phyloP scores from a whole-genome alignment of 805 yeast genomes.

The Zygotorulaspora florentina region DNA sequence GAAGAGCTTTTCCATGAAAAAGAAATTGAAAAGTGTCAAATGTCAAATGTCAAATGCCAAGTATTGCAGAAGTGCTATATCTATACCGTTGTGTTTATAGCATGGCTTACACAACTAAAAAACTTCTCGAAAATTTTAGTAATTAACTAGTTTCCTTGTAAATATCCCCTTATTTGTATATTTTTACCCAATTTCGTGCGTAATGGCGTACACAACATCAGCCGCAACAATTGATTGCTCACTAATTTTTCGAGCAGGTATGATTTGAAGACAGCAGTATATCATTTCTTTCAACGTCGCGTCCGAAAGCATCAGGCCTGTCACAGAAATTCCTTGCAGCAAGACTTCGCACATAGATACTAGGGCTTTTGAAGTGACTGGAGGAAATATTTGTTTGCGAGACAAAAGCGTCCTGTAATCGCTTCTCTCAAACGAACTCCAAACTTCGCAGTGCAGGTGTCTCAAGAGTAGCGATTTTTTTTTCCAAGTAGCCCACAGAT shows the following conservation, averaged over 20 bases:
- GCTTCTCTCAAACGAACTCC: background rate
- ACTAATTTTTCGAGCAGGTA: constrained; percentile 19
- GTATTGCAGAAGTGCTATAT: too few species aligned
- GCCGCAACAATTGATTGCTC: constrained; percentile 21
- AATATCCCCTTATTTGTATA: background rate
- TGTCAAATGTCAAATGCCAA: too few species aligned
- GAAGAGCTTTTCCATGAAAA: too few species aligned
- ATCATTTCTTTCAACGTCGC: constrained; percentile 22
- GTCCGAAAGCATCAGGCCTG: constrained; percentile 25
- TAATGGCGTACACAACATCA: constrained; percentile 19
- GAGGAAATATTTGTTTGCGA: constrained; percentile 18
- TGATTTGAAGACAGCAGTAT: constrained; percentile 21
- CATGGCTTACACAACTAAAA: too few species aligned
- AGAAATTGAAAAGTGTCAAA: too few species aligned
- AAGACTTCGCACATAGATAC: constrained; percentile 20
- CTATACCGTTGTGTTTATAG: too few species aligned
- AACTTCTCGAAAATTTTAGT: too few species aligned
- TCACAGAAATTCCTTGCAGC: constrained; percentile 24
- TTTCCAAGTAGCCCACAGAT: constrained; percentile 25
- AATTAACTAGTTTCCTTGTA: too few species aligned
- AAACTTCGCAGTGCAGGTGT: constrained; percentile 6
- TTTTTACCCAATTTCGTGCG: constrained; percentile 2
- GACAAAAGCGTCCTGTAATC: background rate
- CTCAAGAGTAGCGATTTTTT: constrained; percentile 15
- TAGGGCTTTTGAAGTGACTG: constrained; percentile 22